These are phyloP conservation scores for Chloris gayana DNA, from an alignment of 176 grass and related monocot species.

Conservation along the genomic window DNA sequence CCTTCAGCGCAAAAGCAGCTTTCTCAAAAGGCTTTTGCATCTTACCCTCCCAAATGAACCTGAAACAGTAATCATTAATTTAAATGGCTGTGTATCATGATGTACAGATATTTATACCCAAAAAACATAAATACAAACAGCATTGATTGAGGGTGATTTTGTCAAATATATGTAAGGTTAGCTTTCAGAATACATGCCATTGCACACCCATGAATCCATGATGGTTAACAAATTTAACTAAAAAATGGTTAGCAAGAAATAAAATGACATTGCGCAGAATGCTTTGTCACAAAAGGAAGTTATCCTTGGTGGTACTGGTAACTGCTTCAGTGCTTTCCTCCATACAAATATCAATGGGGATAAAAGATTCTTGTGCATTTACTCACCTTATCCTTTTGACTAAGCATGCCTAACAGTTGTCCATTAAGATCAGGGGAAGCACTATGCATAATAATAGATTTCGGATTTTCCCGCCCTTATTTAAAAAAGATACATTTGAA, in stretches of 20 bases:
- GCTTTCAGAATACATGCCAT: neutral
- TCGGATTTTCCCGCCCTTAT: neutral
- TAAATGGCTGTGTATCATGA: neutral
- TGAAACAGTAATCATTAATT: constrained; percentile 32
- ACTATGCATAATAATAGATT: neutral
- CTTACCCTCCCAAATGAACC: constrained; percentile 80
- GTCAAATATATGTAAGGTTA: neutral
- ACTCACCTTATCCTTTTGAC: neutral
- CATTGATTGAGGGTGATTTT: neutral
- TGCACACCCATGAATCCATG: neutral
- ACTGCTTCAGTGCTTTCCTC: neutral
- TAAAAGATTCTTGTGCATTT: neutral
- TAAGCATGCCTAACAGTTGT: neutral
- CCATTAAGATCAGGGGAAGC: constrained; percentile 19
- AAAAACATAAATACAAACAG: neutral
- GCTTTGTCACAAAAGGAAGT: neutral
- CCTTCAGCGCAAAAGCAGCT: constrained; percentile 65
- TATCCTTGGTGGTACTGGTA: neutral
- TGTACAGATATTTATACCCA: neutral
- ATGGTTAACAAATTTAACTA: neutral
- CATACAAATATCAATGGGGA: neutral
- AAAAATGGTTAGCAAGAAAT: neutral
- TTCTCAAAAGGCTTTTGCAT: constrained; percentile 97
- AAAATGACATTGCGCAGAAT: neutral
- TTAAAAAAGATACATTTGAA: neutral